Conservation (phyloP, 116 monocot genomes). For the Cymodocea nodosa region DNA sequence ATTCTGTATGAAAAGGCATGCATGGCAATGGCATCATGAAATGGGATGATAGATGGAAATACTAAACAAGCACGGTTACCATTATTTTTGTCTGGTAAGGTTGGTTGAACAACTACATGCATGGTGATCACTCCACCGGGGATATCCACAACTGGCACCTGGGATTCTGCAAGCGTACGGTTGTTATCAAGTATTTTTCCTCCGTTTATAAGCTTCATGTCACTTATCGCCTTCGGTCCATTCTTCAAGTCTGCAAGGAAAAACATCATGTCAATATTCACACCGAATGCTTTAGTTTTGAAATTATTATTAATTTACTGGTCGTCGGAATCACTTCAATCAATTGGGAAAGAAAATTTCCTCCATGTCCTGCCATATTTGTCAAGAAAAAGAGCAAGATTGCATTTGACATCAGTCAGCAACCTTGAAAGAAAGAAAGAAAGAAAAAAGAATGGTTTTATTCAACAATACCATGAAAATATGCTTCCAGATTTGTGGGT, state of each 20-base stretch:
- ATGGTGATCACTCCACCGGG: slow-evolving; percentile 42
- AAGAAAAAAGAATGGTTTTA: too few relatives aligned
- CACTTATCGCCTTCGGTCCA: slow-evolving; percentile 34
- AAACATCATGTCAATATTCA: neutral
- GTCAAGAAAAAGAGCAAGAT: too few relatives aligned
- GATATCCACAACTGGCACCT: slow-evolving; percentile 31
- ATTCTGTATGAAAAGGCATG: too few relatives aligned
- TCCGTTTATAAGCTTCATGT: slow-evolving; percentile 45
- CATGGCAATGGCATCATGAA: too few relatives aligned
- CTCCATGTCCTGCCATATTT: too few relatives aligned
- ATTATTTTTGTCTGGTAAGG: slow-evolving; percentile 17
- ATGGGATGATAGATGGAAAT: too few relatives aligned
- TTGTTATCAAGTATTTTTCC: slow-evolving; percentile 45
- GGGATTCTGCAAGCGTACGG: slow-evolving; percentile 30
- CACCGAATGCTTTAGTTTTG: neutral
- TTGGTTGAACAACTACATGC: slow-evolving; percentile 46
- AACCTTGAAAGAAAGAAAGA: too few relatives aligned
- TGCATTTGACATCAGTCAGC: too few relatives aligned
- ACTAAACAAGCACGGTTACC: slow-evolving; percentile 1
- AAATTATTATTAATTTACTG: neutral
- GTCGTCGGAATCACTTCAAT: too few relatives aligned
- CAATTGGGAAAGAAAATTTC: too few relatives aligned
- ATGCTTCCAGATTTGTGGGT: too few relatives aligned
- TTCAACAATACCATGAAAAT: too few relatives aligned
- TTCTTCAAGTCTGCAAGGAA: slow-evolving; percentile 21